Base-by-base conservation (phyloP, 352 stramenopile species). In the Pythium rhizo-oryzae region DNA sequence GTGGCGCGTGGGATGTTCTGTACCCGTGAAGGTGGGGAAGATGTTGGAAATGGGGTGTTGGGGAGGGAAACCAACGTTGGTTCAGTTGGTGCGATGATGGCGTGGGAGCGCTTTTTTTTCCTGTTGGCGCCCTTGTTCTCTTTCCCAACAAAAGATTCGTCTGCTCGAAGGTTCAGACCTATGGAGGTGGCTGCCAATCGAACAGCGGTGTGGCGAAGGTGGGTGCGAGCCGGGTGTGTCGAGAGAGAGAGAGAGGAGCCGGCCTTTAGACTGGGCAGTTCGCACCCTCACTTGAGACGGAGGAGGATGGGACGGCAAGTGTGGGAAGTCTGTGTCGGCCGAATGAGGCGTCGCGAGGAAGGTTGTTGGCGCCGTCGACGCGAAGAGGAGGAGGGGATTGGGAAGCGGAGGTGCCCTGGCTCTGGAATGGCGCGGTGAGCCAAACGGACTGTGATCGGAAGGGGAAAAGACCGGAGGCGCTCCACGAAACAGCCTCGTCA, bases 1-100 rank as follows among this genome's bases (percentile, higher is more conserved):
- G 19, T 64, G 41, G 2, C 9, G 41, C n/a, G 6, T n/a, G 12
- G 52, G 24, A 23, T 8, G 85, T 35, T 54, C 53, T 67, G 8
- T 52, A 35, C 24, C 25, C 1, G 23, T 54, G 24, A 7, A 25
- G n/a, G 56, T 43, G 23, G 56, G 25, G 23, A 16, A 47, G 41
- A 47, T 47, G 41, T 47, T 19, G 41, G 41, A 47, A 47, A 33
- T 33, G 28, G 35, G 35, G n/a, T n/a, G n/a, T n/a, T 51, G 33
- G 24, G 21, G 33, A 24, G 21, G 47, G 9, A 21, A 39, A 52
- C n/a, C n/a, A n/a, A n/a, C 35, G 35, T 41, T 41, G 35, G 35
- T 11, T 8, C n/a, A n/a, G 35, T 41, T 41, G 35, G 35, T 41
- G 35, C 35, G 35, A 11, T 8, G 35, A 1, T 41, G 8, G 4